Percentiles rank a stretch among this genome's conserved stretches.
Evolutionary conservation across 1,284 basidiomycete species (phyloP).

Genomic region (Trichosporon faecale): DNA sequence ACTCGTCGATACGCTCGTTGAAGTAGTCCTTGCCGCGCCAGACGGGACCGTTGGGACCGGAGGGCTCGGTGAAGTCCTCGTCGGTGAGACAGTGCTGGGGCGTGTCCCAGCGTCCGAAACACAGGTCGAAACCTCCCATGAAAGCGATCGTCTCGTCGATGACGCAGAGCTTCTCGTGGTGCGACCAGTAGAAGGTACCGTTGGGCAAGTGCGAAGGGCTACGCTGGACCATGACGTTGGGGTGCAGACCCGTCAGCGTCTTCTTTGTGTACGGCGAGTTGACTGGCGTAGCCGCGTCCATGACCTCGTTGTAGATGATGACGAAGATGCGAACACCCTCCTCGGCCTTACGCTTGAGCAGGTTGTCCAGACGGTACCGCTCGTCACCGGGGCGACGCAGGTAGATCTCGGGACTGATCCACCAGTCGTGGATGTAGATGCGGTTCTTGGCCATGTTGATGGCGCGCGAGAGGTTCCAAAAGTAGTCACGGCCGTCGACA

Average conservation of each 20-base stretch:
- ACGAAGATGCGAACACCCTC: slow-evolving; percentile 96
- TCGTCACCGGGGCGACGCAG: slow-evolving; percentile 78
- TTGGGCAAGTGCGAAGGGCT: slow-evolving; percentile 97
- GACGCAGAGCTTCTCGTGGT: slow-evolving; percentile 83
- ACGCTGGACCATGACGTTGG: slow-evolving; percentile 93
- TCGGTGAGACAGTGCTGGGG: slow-evolving; percentile 88
- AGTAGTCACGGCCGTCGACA: slow-evolving; percentile 97
- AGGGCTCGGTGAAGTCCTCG: slow-evolving; percentile 61
- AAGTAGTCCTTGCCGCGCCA: slow-evolving; percentile 76
- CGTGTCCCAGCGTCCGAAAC: slow-evolving; percentile 96
- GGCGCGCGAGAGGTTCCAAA: slow-evolving; percentile 94
- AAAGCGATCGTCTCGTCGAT: slow-evolving; percentile 76
- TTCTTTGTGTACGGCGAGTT: slow-evolving; percentile 91
- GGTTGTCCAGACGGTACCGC: slow-evolving; percentile 80
- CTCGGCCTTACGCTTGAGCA: slow-evolving; percentile 88
- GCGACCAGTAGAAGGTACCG: slow-evolving; percentile 97
- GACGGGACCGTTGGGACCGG: slow-evolving; percentile 64
- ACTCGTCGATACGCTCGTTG: slow-evolving; percentile 85
- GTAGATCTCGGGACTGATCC: slow-evolving; percentile 71
- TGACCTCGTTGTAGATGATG: slow-evolving; percentile 96
- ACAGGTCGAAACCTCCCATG: slow-evolving; percentile 76
- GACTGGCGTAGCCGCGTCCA: slow-evolving; percentile 90
- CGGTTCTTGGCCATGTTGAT: slow-evolving; percentile 84
- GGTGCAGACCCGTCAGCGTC: slow-evolving; percentile 76
- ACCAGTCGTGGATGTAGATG: slow-evolving; percentile 95